Evolutionary conservation across 495 filamentous ascomycete species (phyloP).

Genomic region (Penicillium herquei): DNA sequence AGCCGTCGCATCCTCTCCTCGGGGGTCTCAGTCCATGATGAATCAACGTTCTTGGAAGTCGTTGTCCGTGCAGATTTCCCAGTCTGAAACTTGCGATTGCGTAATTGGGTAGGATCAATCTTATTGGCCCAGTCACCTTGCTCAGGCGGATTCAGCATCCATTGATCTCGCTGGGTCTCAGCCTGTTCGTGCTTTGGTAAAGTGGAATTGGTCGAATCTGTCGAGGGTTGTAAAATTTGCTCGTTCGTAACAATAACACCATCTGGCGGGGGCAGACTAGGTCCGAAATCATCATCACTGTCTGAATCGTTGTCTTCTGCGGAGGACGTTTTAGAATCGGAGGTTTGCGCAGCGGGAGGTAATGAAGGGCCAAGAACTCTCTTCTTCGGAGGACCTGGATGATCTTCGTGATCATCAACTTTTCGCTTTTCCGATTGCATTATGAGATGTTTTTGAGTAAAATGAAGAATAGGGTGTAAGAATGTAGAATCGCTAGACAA

Average conservation of each 20-base stretch:
- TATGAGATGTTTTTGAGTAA: neutral
- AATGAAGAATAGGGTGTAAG: neutral
- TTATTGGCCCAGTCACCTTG: conserved; percentile 59
- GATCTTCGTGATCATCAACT: conserved; percentile 3
- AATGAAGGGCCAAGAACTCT: conserved; percentile 38
- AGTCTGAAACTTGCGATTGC: conserved; percentile 79
- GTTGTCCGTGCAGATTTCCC: conserved; percentile 54
- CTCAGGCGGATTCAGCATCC: conserved; percentile 89
- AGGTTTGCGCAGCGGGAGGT: conserved; percentile 20
- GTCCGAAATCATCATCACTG: conserved; percentile 73
- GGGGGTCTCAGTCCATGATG: conserved; percentile 89
- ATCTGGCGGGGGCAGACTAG: conserved; percentile 64
- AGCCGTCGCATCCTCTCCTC: conserved; percentile 81
- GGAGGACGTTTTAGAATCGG: conserved; percentile 16
- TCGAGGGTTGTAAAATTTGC: conserved; percentile 16
- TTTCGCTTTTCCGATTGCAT: conserved; percentile 24
- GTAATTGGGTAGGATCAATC: conserved; percentile 81
- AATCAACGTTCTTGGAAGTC: conserved; percentile 40
- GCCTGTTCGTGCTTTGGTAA: conserved; percentile 13
- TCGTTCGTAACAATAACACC: conserved; percentile 19
- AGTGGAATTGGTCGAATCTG: conserved; percentile 11
- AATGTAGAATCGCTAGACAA: no score
- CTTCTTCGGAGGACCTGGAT: conserved; percentile 11
- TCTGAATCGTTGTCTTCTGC: conserved; percentile 28
- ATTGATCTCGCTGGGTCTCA: conserved; percentile 68